Base-by-base conservation (phyloP, 2,329 filamentous ascomycete species). In the Apiospora hydei region DNA sequence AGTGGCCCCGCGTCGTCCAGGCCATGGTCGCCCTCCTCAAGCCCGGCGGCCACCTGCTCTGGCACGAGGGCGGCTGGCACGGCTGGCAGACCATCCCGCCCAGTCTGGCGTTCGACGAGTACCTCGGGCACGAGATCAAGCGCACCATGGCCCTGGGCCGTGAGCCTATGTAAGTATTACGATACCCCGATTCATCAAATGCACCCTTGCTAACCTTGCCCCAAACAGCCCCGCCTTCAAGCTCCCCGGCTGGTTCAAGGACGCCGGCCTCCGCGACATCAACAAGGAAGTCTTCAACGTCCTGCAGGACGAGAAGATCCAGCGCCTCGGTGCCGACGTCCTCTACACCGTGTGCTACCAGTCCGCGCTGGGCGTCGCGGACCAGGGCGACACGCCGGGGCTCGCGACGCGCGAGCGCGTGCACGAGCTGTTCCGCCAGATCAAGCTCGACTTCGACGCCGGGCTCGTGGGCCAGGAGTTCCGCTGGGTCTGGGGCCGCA, bases 1-100 rank as follows among this genome's bases (percentile, higher is more conserved):
- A 74, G 10, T 75, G 75, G 69, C 38, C 51, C 16, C 68, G 57
- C 43, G 69, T 72, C 53, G 69, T 74, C 21, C 47, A 24, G 34
- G 74, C 74, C 67, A 64, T 74, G 67, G 72, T 61, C 38, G 75
- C 72, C 83, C 71, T 76, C 24, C 71, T 76, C 21, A 71, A 69
- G 49, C 75, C 75, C 6, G 75, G 74, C n/a, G 75, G 75, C 34
- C 74, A 73, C 64, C 53, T 76, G 49, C 75, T 75, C 70, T 76
- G 75, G 75, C 72, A 73, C 49, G 73, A 75, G 47, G 47, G 44
- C 24, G 68, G 68, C 44, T 69, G 47, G 44, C 68, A 69, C 47
- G 47, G 68, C 44, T 69, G 68, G 68, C 49, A 41, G 34, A 69
- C 44, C 46, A 49, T 69, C 47, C 68, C 68, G 26, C 68, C 44